These are phyloP conservation scores for Acrocalymma vagum DNA, from an alignment of 2,329 filamentous ascomycete species.

Conservation along the genomic window DNA sequence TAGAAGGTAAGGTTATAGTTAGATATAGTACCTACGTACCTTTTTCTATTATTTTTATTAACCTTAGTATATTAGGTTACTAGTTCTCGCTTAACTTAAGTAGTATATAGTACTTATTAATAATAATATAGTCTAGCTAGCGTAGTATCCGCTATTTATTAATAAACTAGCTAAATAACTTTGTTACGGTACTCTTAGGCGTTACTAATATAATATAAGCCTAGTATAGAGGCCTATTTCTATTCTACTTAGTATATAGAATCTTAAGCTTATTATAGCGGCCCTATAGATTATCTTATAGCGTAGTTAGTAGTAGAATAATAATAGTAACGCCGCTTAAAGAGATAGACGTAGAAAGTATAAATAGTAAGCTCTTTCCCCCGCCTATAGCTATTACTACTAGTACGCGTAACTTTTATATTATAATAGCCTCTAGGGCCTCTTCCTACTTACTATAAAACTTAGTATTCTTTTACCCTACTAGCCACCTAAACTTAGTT, in stretches of 20 bases:
- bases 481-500: slow-evolving; percentile 7
- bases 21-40: slow-evolving; percentile 13
- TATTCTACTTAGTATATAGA: slow-evolving; percentile 6
- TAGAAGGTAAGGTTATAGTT: slow-evolving; percentile 11
- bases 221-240: slow-evolving; percentile 9
- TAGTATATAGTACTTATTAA: slow-evolving; percentile 19
- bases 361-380: slow-evolving; percentile 27
- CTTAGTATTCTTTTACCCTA: slow-evolving; percentile 5
- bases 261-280: slow-evolving; percentile 6
- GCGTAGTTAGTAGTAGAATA: slow-evolving; percentile 15
- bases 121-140: slow-evolving; percentile 20
- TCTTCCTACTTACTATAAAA: slow-evolving; percentile 15
- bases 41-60: slow-evolving; percentile 9
- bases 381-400: slow-evolving; percentile 20
- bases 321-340: slow-evolving; percentile 11
- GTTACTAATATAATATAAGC: slow-evolving; percentile 11
- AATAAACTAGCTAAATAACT: slow-evolving; percentile 9
- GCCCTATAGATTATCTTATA: slow-evolving; percentile 14
- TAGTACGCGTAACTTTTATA: slow-evolving; percentile 7
- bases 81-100: slow-evolving; percentile 11
- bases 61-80: slow-evolving; percentile 8
- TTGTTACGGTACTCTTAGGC: slow-evolving; percentile 4
- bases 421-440: slow-evolving; percentile 16
- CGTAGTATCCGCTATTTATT: slow-evolving; percentile 9
- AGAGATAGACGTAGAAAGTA: slow-evolving; percentile 15